A percentile compares a stretch with the other conserved stretches of the same genome.
These are phyloP conservation scores for Ceriops zippeliana DNA, from an alignment of 345 rosid genomes.

Conservation along the genomic window DNA sequence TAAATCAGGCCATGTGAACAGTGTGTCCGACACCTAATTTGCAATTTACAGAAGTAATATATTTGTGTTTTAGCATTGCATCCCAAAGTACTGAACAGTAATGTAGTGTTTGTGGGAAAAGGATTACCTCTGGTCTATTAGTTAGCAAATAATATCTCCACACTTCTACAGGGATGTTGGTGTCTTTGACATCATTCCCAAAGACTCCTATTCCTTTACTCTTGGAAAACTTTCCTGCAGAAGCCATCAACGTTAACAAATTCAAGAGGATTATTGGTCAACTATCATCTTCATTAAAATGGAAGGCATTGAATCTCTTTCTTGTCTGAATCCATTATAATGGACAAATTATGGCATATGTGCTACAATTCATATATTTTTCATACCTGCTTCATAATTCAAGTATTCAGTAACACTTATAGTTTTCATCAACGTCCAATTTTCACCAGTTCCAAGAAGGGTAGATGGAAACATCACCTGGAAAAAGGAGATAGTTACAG, in stretches of 20 bases:
- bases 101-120: slow-evolving; percentile 7
- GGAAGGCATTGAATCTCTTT: neutral
- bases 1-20: slow-evolving; percentile 58
- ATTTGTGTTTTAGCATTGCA: slow-evolving; percentile 9
- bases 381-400: slow-evolving; percentile 85
- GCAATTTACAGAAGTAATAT: neutral
- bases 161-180: slow-evolving; percentile 88
- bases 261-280: slow-evolving; percentile 4
- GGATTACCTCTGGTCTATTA: slow-evolving; percentile 89
- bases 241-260: slow-evolving; percentile 17
- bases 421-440: slow-evolving; percentile 95
- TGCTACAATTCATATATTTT: slow-evolving; percentile 2
- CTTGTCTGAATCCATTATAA: neutral
- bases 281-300: neutral
- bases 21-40: slow-evolving; percentile 51
- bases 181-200: slow-evolving; percentile 94
- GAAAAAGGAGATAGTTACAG: slow-evolving; percentile 9
- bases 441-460: slow-evolving; percentile 91
- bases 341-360: neutral
- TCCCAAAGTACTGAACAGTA: neutral
- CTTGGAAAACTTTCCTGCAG: slow-evolving; percentile 92
- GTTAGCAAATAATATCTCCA: slow-evolving; percentile 96
- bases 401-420: slow-evolving; percentile 91
- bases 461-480: slow-evolving; percentile 98
- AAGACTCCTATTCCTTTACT: slow-evolving; percentile 96